Percentiles rank a stretch among this genome's conserved stretches.
Evolutionary conservation across 1,284 basidiomycete genomes (phyloP).

Genomic region (Moesziomyces globuligerus): DNA sequence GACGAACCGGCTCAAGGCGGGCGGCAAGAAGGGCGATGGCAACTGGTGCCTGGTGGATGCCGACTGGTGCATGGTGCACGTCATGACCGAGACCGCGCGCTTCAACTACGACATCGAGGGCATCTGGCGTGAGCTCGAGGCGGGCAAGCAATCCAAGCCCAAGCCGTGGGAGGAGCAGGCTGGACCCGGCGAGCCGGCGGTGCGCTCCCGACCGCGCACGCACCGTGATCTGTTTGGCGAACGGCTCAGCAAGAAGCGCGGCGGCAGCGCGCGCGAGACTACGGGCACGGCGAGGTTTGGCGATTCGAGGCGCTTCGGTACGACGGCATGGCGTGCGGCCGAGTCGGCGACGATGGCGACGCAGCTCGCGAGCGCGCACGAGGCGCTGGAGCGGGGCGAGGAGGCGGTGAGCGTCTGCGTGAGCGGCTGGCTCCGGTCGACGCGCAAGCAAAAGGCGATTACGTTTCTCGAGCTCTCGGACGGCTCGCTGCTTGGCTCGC

Average conservation of each 20-base stretch:
- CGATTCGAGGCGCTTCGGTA: conserved; percentile 18
- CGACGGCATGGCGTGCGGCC: neutral
- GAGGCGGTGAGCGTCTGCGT: conserved; percentile 19
- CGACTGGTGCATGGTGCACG: conserved; percentile 66
- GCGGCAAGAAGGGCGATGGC: conserved; percentile 58
- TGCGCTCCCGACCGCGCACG: conserved; percentile 6
- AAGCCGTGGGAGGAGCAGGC: conserved; percentile 33
- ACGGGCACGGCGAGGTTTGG: conserved; percentile 16
- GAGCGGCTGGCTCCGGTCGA: conserved; percentile 51
- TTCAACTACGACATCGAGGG: conserved; percentile 62
- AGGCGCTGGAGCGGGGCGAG: no score
- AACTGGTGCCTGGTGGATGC: conserved; percentile 66
- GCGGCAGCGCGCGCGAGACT: conserved; percentile 1
- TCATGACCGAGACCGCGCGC: conserved; percentile 61
- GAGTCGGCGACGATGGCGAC: conserved; percentile 24
- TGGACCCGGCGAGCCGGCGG: neutral
- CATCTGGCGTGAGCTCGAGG: conserved; percentile 52
- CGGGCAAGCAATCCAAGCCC: conserved; percentile 8
- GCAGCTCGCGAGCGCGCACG: conserved; percentile 10
- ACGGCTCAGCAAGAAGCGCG: conserved; percentile 14
- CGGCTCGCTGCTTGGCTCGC: conserved; percentile 50
- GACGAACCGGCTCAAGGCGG: conserved; percentile 37
- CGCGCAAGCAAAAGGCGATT: conserved; percentile 55
- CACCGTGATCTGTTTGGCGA: conserved; percentile 34
- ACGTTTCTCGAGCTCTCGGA: conserved; percentile 62